Evolutionary conservation across 2,329 filamentous ascomycete species (phyloP).

Genomic region (Aspergillus texensis): DNA sequence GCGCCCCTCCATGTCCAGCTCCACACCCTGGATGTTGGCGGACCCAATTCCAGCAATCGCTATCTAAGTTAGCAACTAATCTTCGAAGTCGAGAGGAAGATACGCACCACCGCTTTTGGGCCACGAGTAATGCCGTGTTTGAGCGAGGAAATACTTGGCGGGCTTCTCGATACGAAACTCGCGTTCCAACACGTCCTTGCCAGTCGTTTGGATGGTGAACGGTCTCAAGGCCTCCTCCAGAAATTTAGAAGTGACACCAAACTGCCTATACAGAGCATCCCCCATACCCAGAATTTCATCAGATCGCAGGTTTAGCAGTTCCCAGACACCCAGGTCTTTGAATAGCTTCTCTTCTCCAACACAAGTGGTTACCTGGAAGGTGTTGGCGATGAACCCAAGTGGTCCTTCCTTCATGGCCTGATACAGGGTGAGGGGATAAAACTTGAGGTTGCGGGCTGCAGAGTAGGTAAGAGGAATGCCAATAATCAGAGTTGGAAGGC

Average conservation of each 20-base stretch:
- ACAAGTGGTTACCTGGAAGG: conserved; percentile 36
- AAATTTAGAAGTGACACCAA: conserved; percentile 3
- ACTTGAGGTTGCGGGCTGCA: conserved; percentile 51
- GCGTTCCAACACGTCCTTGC: conserved; percentile 8
- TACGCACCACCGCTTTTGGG: conserved; percentile 49
- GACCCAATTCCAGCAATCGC: conserved; percentile 52
- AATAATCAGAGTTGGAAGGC: background rate
- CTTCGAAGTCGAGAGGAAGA: background rate
- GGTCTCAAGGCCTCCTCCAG: background rate
- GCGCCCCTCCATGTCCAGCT: conserved; percentile 45
- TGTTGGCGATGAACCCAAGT: conserved; percentile 32
- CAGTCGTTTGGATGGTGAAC: conserved; percentile 16
- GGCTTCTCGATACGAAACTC: conserved; percentile 36
- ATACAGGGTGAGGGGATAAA: conserved; percentile 47
- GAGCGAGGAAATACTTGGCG: conserved; percentile 42
- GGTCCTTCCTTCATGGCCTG: conserved; percentile 32
- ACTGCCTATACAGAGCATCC: conserved; percentile 15
- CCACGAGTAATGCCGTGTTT: conserved; percentile 54
- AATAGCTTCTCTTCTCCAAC: conserved; percentile 38
- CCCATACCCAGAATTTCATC: conserved; percentile 46
- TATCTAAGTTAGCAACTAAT: conserved; percentile 19
- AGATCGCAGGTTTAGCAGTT: conserved; percentile 49
- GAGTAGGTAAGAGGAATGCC: background rate
- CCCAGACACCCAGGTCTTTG: conserved; percentile 44
- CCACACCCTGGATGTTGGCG: conserved; percentile 44